phyloP scores from a whole-genome alignment of 2,329 filamentous ascomycete species.

The Aspergillus sp. region DNA sequence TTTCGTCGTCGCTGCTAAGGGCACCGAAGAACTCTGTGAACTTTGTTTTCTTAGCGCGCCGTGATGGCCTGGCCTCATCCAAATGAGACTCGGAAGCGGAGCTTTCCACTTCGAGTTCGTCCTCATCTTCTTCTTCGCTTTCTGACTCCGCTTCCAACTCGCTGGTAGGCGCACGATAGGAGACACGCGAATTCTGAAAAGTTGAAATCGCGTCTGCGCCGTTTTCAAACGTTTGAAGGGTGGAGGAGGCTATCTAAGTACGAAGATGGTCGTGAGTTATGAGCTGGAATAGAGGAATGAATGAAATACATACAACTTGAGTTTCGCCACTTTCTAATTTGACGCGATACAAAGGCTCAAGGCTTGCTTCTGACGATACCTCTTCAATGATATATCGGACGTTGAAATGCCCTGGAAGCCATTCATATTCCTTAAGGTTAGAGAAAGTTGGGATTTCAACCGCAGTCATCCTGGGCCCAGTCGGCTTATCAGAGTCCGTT shows the following conservation, averaged over 20 bases:
- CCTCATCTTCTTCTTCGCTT: background rate
- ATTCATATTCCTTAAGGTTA: slow-evolving; percentile 37
- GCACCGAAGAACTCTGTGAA: slow-evolving; percentile 22
- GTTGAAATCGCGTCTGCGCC: slow-evolving; percentile 25
- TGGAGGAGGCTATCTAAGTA: slow-evolving; percentile 28
- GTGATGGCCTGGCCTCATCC: slow-evolving; percentile 4
- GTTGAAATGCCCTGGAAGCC: slow-evolving; percentile 40
- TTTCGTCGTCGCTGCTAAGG: slow-evolving; percentile 22
- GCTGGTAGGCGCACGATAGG: slow-evolving; percentile 3
- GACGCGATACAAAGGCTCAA: slow-evolving; percentile 30
- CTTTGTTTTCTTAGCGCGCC: slow-evolving; percentile 15
- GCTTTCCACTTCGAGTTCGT: slow-evolving; percentile 13
- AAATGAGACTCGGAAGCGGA: background rate
- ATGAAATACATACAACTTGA: slow-evolving; percentile 30
- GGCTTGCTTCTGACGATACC: slow-evolving; percentile 17
- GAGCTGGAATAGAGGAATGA: background rate
- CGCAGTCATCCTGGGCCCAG: slow-evolving; percentile 12
- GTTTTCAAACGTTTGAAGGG: slow-evolving; percentile 30
- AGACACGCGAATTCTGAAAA: slow-evolving; percentile 20
- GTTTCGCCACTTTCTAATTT: slow-evolving; percentile 38
- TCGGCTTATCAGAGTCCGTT: background rate
- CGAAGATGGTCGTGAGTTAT: slow-evolving; percentile 4
- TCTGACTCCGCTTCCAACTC: slow-evolving; percentile 2
- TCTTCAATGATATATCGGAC: slow-evolving; percentile 33
- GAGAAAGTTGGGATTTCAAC: slow-evolving; percentile 34